A percentile compares a stretch with the other conserved stretches of the same genome.
Evolutionary conservation across 2,329 filamentous ascomycete genomes (phyloP).

Genomic region (Zasmidium citrigriseum): DNA sequence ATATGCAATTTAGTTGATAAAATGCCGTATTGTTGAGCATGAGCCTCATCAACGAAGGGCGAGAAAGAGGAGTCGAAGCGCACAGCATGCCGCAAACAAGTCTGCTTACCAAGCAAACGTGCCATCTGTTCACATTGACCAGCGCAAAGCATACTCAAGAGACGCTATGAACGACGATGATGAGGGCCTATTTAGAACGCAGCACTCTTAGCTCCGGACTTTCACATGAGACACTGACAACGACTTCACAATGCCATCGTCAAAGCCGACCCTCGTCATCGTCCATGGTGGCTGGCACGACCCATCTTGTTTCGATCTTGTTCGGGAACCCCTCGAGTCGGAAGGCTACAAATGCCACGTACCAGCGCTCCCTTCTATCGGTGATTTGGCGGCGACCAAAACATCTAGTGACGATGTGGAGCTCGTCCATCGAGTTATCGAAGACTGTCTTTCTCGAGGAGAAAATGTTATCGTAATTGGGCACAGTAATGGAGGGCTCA

Average conservation of each 20-base stretch:
- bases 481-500: not conserved
- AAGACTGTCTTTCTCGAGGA: not conserved
- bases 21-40: too few species aligned
- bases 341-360: not conserved
- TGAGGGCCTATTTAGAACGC: too few species aligned
- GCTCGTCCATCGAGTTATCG: not conserved
- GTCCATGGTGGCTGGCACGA: not conserved
- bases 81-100: too few species aligned
- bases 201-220: too few species aligned
- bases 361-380: not conserved
- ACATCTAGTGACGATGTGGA: not conserved
- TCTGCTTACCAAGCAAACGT: too few species aligned
- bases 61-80: too few species aligned
- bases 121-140: too few species aligned
- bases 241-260: not conserved
- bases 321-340: not conserved
- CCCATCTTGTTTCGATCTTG: not conserved
- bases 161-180: too few species aligned
- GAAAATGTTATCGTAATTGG: not conserved
- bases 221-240: too few species aligned
- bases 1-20: too few species aligned
- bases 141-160: too few species aligned
- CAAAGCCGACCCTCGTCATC: not conserved
- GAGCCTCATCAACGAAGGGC: too few species aligned
- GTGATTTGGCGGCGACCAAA: not conserved